Evolutionary conservation across 73 alveolate genomes (phyloP).

Genomic region (Symbiodinium pilosum): DNA sequence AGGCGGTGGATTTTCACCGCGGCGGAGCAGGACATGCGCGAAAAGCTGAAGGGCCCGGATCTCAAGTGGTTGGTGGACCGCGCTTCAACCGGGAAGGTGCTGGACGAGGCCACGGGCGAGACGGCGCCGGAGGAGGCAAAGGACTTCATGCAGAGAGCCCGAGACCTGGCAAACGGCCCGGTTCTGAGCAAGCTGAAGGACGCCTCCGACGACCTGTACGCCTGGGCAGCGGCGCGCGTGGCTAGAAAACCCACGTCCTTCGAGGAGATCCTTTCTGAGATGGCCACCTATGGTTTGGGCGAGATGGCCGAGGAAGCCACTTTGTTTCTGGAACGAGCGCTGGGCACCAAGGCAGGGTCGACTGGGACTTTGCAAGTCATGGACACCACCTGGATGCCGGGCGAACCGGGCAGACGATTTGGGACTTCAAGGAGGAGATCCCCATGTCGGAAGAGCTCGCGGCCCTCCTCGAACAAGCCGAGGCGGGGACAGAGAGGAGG

Average conservation of each 20-base stretch:
- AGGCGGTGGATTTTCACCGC: conserved; percentile 21
- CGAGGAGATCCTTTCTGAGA: background rate
- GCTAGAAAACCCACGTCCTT: background rate
- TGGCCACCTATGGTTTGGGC: background rate
- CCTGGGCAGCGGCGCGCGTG: conserved; percentile 16
- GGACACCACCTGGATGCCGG: background rate
- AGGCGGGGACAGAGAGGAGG: background rate
- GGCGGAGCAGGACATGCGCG: background rate
- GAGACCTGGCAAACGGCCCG: background rate
- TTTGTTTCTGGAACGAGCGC: background rate
- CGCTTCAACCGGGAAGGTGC: background rate
- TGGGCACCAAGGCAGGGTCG: background rate
- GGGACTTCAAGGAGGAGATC: background rate
- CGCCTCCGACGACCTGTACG: conserved; percentile 18
- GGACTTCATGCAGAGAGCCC: background rate
- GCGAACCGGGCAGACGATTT: background rate
- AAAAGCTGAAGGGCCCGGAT: background rate
- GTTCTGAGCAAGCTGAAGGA: background rate
- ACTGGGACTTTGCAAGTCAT: background rate
- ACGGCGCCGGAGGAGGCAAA: background rate
- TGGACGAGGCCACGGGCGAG: background rate
- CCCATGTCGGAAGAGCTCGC: conserved; percentile 11
- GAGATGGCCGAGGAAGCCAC: conserved; percentile 36
- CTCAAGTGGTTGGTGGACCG: too few species aligned
- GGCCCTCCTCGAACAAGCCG: background rate